phyloP scores from a whole-genome alignment of 139 green algal species.

The Desmodesmus armatus region DNA sequence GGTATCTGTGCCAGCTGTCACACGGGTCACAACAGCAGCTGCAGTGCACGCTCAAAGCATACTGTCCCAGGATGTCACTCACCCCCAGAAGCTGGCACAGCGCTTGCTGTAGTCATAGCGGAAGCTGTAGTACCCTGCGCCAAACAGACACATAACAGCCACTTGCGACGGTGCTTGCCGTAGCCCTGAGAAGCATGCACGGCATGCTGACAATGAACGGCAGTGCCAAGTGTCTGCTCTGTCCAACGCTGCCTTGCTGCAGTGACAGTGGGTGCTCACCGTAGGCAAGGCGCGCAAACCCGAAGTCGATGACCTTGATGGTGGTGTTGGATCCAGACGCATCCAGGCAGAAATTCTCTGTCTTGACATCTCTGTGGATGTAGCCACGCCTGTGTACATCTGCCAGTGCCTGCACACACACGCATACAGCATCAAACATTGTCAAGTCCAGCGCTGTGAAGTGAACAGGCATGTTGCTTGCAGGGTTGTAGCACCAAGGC shows the following conservation, averaged over 20 bases:
- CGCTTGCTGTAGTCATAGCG: not conserved
- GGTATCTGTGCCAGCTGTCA: no score
- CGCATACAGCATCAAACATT: not conserved
- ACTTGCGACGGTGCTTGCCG: no score
- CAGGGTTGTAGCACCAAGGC: no score
- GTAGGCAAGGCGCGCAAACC: conserved; percentile 17
- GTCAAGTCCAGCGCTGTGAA: not conserved
- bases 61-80: no score
- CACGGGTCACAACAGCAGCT: no score
- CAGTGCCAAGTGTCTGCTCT: not conserved
- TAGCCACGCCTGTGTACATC: not conserved
- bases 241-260: not conserved
- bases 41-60: no score
- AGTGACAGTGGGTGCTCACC: conserved; percentile 14
- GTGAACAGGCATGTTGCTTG: not conserved
- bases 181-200: no score
- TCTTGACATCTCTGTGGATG: conserved; percentile 38
- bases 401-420: conserved; percentile 15
- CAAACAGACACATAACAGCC: no score
- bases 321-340: not conserved
- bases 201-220: not conserved
- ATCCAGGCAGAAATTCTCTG: conserved; percentile 24
- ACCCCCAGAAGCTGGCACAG: conserved; percentile 13
- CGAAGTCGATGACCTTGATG: conserved; percentile 4
- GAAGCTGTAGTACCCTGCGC: conserved; percentile 37